phyloP scores from a whole-genome alignment of 1,284 basidiomycete species.

The Sanghuangporus weigelae region DNA sequence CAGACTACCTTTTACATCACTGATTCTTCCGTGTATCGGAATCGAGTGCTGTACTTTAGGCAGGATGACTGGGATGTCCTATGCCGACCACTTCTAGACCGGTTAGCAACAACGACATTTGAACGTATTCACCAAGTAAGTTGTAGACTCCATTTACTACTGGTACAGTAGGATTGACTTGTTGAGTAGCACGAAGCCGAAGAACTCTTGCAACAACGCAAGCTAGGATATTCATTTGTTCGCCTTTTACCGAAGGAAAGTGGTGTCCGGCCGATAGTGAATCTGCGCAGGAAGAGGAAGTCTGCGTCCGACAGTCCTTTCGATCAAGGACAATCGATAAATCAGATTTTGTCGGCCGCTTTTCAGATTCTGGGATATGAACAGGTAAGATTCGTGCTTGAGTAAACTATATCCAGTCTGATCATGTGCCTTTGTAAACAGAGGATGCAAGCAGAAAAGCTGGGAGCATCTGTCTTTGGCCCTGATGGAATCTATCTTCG shows the following conservation, averaged over 20 bases:
- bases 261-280: constrained; percentile 93
- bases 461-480: constrained; percentile 82
- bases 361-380: constrained; percentile 86
- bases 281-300: constrained; percentile 65
- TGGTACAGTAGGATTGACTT: background rate
- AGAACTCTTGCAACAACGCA: constrained; percentile 61
- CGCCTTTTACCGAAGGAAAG: constrained; percentile 91
- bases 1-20: constrained; percentile 94
- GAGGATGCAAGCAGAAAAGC: constrained; percentile 55
- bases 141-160: background rate
- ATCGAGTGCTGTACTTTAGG: constrained; percentile 86
- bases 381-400: constrained; percentile 45
- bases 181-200: constrained; percentile 51
- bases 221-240: constrained; percentile 80
- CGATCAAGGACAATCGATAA: constrained; percentile 61
- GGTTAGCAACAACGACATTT: constrained; percentile 65
- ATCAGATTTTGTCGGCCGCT: constrained; percentile 77
- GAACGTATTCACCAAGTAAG: constrained; percentile 51
- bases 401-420: constrained; percentile 8
- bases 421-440: constrained; percentile 28
- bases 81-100: constrained; percentile 74
- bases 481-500: constrained; percentile 76
- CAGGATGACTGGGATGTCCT: constrained; percentile 92
- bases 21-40: constrained; percentile 85
- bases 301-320: constrained; percentile 24